Percentiles rank a stretch among this genome's conserved stretches.
Evolutionary conservation across 1,139 yeast species (phyloP).

Genomic region (Pichia sp.): DNA sequence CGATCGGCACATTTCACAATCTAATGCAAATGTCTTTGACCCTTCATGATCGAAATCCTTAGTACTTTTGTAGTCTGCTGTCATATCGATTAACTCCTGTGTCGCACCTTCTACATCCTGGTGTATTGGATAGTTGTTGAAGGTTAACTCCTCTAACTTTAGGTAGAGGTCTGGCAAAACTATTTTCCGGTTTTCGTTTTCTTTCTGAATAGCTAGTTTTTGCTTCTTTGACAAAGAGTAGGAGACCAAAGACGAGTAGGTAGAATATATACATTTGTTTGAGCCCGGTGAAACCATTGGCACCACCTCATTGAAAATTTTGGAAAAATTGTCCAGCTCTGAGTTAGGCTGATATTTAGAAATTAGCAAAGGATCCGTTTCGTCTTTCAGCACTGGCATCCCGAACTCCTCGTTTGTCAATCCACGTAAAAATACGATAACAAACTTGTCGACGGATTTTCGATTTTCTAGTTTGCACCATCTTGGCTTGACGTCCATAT

Average conservation of each 20-base stretch:
- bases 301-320: constrained; percentile 39
- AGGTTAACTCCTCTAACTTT: constrained; percentile 41
- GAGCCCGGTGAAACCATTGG: constrained; percentile 60
- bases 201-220: constrained; percentile 37
- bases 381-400: constrained; percentile 12
- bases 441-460: constrained; percentile 44
- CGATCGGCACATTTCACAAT: constrained; percentile 88
- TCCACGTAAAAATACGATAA: constrained; percentile 67
- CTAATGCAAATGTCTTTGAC: constrained; percentile 69
- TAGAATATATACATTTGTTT: constrained; percentile 49
- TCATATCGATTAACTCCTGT: constrained; percentile 16
- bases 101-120: constrained; percentile 31
- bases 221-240: constrained; percentile 56
- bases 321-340: constrained; percentile 37
- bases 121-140: constrained; percentile 52
- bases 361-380: constrained; percentile 15
- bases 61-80: constrained; percentile 58
- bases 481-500: constrained; percentile 37
- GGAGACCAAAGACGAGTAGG: constrained; percentile 50
- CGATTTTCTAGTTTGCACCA: constrained; percentile 44
- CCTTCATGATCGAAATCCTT: constrained; percentile 46
- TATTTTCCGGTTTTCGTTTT: constrained; percentile 36
- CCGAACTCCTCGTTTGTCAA: constrained; percentile 46
- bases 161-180: constrained; percentile 53
- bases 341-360: constrained; percentile 23